Percentiles rank a stretch among this genome's conserved stretches.
Conservation (phyloP, 176 grass and related monocot species). For the Ensete glaucum region DNA sequence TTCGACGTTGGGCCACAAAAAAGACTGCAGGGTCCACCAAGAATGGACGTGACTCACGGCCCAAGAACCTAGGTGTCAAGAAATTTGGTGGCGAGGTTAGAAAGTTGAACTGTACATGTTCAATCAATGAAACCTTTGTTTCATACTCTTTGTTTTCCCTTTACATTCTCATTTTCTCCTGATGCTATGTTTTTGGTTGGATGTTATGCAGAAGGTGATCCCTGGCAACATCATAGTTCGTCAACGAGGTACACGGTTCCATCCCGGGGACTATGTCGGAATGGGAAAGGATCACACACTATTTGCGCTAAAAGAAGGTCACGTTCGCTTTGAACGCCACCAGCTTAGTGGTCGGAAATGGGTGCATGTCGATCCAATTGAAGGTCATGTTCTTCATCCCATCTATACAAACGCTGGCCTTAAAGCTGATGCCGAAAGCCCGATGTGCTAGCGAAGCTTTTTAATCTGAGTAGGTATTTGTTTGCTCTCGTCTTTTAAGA, state of each 20-base stretch:
- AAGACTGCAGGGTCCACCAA: slow-evolving; percentile 69
- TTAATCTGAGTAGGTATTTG: neutral
- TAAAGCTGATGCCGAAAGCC: slow-evolving; percentile 15
- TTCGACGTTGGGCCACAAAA: slow-evolving; percentile 84
- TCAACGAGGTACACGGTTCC: slow-evolving; percentile 71
- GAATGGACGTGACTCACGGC: slow-evolving; percentile 79
- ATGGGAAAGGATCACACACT: slow-evolving; percentile 83
- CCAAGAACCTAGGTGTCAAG: slow-evolving; percentile 85
- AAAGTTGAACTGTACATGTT: neutral
- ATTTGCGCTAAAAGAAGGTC: slow-evolving; percentile 65
- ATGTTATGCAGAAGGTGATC: slow-evolving; percentile 35
- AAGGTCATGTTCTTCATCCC: slow-evolving; percentile 61
- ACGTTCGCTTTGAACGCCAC: slow-evolving; percentile 75
- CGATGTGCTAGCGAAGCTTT: slow-evolving; percentile 3
- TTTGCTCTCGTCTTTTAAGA: no score
- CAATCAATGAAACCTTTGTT: neutral
- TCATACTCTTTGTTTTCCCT: no score
- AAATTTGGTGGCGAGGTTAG: slow-evolving; percentile 78
- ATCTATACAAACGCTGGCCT: slow-evolving; percentile 28
- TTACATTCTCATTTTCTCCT: neutral
- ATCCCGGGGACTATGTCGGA: slow-evolving; percentile 71
- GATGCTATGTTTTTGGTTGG: neutral
- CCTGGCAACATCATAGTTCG: slow-evolving; percentile 77
- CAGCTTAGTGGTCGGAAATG: slow-evolving; percentile 71
- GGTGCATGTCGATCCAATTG: slow-evolving; percentile 65